Evolutionary conservation across 495 filamentous ascomycete genomes (phyloP).

Genomic region (Xylaria curta): DNA sequence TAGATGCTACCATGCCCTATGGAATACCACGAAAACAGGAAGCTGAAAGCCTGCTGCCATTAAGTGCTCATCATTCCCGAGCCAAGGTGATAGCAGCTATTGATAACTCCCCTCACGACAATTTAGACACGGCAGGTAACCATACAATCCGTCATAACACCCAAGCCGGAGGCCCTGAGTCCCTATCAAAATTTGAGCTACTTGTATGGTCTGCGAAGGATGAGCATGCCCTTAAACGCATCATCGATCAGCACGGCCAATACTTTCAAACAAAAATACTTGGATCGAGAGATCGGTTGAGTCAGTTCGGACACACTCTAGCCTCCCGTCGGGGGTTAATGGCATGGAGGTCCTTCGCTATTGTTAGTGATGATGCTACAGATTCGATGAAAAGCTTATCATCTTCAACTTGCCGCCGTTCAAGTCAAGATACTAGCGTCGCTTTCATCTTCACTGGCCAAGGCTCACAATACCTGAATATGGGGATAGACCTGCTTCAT

Average conservation of each 20-base stretch:
- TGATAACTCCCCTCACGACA: no score
- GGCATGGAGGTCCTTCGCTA: background rate
- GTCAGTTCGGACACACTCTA: background rate
- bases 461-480: background rate
- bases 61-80: no score
- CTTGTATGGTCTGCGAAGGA: background rate
- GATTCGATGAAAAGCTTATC: background rate
- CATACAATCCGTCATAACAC: no score
- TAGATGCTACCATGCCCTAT: no score
- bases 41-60: no score
- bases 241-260: background rate
- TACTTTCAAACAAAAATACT: no score
- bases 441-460: constrained; percentile 9
- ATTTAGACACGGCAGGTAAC: no score
- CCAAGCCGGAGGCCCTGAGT: no score
- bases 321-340: background rate
- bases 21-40: no score
- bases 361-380: background rate
- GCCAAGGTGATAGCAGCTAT: no score
- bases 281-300: background rate
- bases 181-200: background rate
- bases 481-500: background rate
- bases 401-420: background rate
- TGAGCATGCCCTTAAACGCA: background rate
- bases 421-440: background rate